These are phyloP conservation scores for Mortierella sp. DNA, from an alignment of 371 early-diverging fungal genomes.

Conservation along the genomic window DNA sequence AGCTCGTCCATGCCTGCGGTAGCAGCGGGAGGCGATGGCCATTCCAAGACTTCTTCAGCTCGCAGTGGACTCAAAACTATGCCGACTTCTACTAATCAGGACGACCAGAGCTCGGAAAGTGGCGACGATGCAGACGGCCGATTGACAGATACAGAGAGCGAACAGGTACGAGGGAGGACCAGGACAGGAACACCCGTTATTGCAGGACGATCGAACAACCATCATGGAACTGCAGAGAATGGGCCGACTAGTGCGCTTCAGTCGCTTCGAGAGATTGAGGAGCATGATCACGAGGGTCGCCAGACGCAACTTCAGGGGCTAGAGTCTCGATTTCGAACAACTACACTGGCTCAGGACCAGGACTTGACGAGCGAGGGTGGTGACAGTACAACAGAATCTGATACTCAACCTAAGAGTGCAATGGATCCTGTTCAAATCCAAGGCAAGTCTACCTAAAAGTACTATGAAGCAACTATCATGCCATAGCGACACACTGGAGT, in stretches of 20 bases:
- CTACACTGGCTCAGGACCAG: conserved; percentile 21
- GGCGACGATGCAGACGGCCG: conserved; percentile 48
- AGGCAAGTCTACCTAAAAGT: conserved; percentile 12
- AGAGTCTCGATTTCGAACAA: conserved; percentile 21
- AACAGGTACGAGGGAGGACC: conserved; percentile 17
- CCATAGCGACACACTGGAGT: background rate
- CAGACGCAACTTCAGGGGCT: conserved; percentile 23
- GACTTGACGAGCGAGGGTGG: conserved; percentile 38
- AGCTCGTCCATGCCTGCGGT: conserved; percentile 11
- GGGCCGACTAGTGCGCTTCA: conserved; percentile 26
- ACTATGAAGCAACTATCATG: background rate
- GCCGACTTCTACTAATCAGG: background rate
- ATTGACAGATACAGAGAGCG: conserved; percentile 49
- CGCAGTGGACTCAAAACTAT: conserved; percentile 5
- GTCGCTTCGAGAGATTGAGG: conserved; percentile 45
- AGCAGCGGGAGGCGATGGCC: conserved; percentile 7
- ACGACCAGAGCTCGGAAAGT: conserved; percentile 31
- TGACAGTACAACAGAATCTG: conserved; percentile 22
- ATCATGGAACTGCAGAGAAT: conserved; percentile 1
- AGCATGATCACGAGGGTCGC: conserved; percentile 43
- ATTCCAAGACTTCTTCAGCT: background rate
- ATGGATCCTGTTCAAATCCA: conserved; percentile 39
- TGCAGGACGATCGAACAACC: conserved; percentile 22
- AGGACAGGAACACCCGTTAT: conserved; percentile 41
- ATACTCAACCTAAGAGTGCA: conserved; percentile 23